Evolutionary conservation across 164 flowering plant genomes (phyloP).

Genomic region (grape (Vitis vinifera)): ASM3070453v1 NC_081817.1:2564001-2564500

Average conservation of each 20-base stretch:
- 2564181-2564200: slow-evolving; percentile 37
- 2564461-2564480: background rate
- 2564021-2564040: background rate
- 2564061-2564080: background rate
- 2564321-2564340: background rate
- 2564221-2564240: slow-evolving; percentile 26
- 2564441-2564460: slow-evolving; percentile 12
- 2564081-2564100: background rate
- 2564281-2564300: slow-evolving; percentile 8
- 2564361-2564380: slow-evolving; percentile 22
- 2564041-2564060: background rate
- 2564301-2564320: slow-evolving; percentile 9
- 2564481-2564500: background rate
- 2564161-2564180: slow-evolving; percentile 39
- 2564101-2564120: background rate
- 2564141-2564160: slow-evolving; percentile 56
- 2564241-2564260: slow-evolving; percentile 17
- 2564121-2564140: slow-evolving; percentile 36
- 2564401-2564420: slow-evolving; percentile 15
- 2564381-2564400: slow-evolving; percentile 11
- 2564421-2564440: slow-evolving; percentile 36
- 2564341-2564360: slow-evolving; percentile 22
- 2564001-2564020: background rate
- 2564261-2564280: slow-evolving; percentile 3
- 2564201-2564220: slow-evolving; percentile 57